Evolutionary conservation across 139 green algal species (phyloP), one percentile per base, ranked within the genome.

Genomic region (Ulvella scutata): DNA sequence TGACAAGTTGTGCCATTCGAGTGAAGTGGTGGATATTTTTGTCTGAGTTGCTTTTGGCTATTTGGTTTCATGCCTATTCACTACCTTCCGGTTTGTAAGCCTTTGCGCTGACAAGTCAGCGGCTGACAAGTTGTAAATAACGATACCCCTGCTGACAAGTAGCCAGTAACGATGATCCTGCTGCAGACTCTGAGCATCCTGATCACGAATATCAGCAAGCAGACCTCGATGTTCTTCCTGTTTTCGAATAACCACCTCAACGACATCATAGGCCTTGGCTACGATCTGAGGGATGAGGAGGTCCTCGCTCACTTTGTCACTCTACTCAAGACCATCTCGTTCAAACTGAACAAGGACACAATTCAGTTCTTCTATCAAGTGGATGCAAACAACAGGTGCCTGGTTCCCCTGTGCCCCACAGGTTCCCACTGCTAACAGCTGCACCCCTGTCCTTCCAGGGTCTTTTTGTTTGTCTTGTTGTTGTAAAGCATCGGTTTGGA

Each of bases 161-260:
- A n/a, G n/a, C n/a, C n/a, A n/a, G n/a, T n/a, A n/a, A n/a, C n/a
- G n/a, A n/a, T n/a, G n/a, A n/a, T n/a, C n/a, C n/a, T n/a, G n/a
- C 78, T 97, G 73, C 88, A 96, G 79, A 97, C 92, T 13, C 82
- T 98, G 62, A 87, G 77, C 80, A 97, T 97, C 78, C 91, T 98
- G 72, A 94, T 97, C 31, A 93, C 98, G 79, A 99, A 99, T 80
- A 86, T 99, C 31, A 79, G 80, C 38, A 92, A 82, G 73, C 87
- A 97, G 79, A 92, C 87, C 2, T 89, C 91, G 3, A 86, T 96
- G 4, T 97, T 89, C 82, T 98, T 96, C 80, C 84, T 99, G 75
- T 98, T 99, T 83, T 88, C 74, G 79, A 97, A 97, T 81, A 94
- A 98, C 83, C 89, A 98, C 79, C 86, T 99, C 60, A 98, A 98